Conservation (phyloP, 768 basidiomycete species). For the Cantharellus cinnabarinus region DNA sequence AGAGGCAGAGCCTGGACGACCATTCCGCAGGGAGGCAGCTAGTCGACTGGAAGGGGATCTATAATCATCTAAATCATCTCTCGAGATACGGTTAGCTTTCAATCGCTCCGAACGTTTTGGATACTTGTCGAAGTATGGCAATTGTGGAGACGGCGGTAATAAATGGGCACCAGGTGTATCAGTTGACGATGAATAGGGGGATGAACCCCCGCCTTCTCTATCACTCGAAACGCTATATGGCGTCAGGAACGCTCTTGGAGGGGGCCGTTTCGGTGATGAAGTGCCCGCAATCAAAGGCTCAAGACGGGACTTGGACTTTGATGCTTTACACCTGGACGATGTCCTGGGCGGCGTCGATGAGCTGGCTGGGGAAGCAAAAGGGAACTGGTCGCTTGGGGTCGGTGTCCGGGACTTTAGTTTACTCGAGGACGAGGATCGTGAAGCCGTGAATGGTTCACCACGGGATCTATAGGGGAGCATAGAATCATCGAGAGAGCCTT, state of each 20-base stretch:
- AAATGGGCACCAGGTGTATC: background rate
- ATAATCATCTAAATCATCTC: background rate
- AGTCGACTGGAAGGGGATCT: background rate
- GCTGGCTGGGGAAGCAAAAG: no score
- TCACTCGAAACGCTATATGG: background rate
- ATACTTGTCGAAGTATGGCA: conserved; percentile 11
- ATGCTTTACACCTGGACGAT: no score
- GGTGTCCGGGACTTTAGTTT: no score
- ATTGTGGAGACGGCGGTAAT: conserved; percentile 4
- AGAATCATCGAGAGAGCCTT: no score
- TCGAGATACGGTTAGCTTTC: conserved; percentile 1
- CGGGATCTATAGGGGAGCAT: no score
- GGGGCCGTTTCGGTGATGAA: no score
- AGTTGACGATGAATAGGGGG: background rate
- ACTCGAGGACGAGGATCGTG: no score
- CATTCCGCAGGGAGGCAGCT: conserved; percentile 1
- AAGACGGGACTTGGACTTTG: no score
- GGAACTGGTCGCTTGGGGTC: no score
- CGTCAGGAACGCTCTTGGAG: background rate
- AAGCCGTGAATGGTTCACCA: no score
- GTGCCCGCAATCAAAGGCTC: no score
- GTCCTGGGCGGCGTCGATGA: no score
- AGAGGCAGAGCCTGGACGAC: background rate
- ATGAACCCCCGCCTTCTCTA: background rate
- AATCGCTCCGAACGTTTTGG: conserved; percentile 6